A percentile compares a stretch with the other conserved stretches of the same genome.
Evolutionary conservation across 2,329 filamentous ascomycete genomes (phyloP).

Genomic region (Colletotrichum orbiculare): DNA sequence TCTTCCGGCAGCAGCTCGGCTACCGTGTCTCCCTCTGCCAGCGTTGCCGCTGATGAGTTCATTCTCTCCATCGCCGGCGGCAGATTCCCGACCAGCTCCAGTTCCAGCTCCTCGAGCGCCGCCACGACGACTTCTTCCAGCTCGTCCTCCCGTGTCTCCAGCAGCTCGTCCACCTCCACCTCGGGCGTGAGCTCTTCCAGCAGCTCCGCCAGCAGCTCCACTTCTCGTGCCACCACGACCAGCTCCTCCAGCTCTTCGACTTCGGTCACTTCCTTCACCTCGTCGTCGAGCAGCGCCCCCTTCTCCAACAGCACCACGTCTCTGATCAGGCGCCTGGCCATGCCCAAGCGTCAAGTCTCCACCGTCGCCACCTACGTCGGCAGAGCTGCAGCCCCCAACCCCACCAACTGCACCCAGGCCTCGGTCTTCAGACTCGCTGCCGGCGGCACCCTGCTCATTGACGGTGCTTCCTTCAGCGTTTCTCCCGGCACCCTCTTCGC

Average conservation of each 20-base stretch:
- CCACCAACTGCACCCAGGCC: constrained; percentile 24
- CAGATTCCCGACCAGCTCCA: background rate
- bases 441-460: constrained; percentile 14
- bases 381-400: constrained; percentile 1
- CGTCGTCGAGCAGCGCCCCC: background rate
- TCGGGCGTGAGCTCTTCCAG: background rate
- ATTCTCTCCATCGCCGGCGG: constrained; percentile 6
- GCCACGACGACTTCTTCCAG: background rate
- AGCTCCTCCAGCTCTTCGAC: background rate
- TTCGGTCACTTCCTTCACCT: background rate
- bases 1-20: too few relatives aligned
- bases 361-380: constrained; percentile 20
- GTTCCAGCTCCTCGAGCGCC: background rate
- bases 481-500: background rate
- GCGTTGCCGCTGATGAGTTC: background rate
- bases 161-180: background rate
- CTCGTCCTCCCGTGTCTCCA: background rate
- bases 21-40: background rate
- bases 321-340: constrained; percentile 1
- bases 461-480: constrained; percentile 1
- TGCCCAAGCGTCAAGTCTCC: constrained; percentile 8
- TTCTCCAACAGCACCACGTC: background rate
- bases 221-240: too few relatives aligned
- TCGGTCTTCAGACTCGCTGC: constrained; percentile 14
- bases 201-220: background rate